Base-by-base conservation (phyloP, 805 yeast genomes). In the Candida koratica region DNA sequence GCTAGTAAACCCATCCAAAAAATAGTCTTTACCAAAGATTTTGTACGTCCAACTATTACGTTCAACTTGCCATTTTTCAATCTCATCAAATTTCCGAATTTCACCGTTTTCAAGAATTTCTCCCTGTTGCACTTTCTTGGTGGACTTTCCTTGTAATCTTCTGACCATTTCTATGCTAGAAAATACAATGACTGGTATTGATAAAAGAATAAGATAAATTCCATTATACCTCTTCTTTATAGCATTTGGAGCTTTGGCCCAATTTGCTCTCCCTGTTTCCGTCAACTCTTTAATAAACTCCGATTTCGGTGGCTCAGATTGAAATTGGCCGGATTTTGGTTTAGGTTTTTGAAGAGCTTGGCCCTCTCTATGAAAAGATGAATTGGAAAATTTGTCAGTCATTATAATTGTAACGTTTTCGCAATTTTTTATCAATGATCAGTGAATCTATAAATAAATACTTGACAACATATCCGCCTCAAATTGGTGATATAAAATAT, bases 1-100 rank as follows among this genome's bases (percentile, higher is more conserved):
- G 38, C 69, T 64, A 18, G 72, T 67, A 36, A 64, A 64, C 9
- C 71, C 71, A 36, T 67, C 71, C 32, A 65, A 53, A 42, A 56
- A 67, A 47, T 61, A 64, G 37, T 67, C 73, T 28, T 47, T 51
- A 0, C 73, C 73, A 41, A 67, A 66, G 7, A 65, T 29, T 41
- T 51, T 56, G 46, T 66, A 67, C 60, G 56, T 49, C 38, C 52
- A 43, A 42, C 66, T 60, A 28, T 60, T 48, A 42, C 49, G 55
- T 42, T 66, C 71, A 5, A 56, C 60, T 33, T 45, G 43, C 71
- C 70, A 67, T 40, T 64, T 65, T 41, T 64, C 69, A 4, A 41
- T 55, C 42, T 66, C 72, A 34, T 50, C 61, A 34, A 56, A 66
- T 41, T 53, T 58, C 14, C 71, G 45, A 10, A 64, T 52, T 20